Evolutionary conservation across 208 protist species (phyloP).

Genomic region (Leishmania mexicana): DNA sequence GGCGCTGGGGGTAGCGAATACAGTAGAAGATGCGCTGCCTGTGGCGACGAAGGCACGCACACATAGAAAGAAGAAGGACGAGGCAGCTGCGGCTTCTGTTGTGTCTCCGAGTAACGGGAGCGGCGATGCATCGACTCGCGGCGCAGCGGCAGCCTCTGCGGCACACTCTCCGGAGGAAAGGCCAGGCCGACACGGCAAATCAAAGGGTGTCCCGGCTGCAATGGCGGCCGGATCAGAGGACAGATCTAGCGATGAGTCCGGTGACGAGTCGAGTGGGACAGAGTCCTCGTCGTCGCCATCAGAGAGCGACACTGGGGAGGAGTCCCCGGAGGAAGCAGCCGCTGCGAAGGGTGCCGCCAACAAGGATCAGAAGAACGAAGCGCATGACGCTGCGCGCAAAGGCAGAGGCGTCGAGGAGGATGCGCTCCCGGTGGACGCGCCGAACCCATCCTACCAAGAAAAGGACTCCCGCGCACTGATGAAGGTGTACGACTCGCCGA

Average conservation of each 20-base stretch:
- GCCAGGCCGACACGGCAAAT: neutral
- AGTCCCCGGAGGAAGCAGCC: neutral
- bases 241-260: conserved; percentile 11
- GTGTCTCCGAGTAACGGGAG: neutral
- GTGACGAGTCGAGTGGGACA: conserved; percentile 28
- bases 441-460: conserved; percentile 32
- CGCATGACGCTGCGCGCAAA: neutral
- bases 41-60: too few relatives aligned
- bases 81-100: neutral
- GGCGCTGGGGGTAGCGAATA: neutral
- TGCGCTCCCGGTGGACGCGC: conserved; percentile 15
- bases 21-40: neutral
- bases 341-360: neutral
- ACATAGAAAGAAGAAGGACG: neutral
- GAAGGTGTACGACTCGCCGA: conserved; percentile 88
- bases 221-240: neutral
- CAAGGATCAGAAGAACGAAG: neutral
- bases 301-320: neutral
- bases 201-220: neutral
- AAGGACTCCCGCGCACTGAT: conserved; percentile 74
- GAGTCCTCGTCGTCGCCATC: conserved; percentile 13
- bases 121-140: neutral
- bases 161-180: too few relatives aligned
- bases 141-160: neutral
- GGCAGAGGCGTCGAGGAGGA: neutral